Percentiles rank a stretch among this genome's conserved stretches.
These are phyloP conservation scores for Suillus discolor DNA, from an alignment of 768 basidiomycete species.

Conservation along the genomic window DNA sequence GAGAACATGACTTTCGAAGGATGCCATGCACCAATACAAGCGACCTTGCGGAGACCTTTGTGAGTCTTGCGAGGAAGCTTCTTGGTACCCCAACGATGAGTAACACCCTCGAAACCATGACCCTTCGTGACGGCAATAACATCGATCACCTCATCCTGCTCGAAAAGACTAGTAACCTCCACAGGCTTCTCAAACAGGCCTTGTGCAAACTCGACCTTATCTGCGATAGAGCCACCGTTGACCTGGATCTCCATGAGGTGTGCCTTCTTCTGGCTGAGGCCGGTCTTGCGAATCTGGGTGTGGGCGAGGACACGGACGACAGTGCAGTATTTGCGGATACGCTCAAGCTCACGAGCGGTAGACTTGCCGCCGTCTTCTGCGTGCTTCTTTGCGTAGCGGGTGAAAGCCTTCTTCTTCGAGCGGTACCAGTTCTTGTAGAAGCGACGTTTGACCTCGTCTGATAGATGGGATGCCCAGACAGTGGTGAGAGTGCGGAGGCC, in stretches of 20 bases:
- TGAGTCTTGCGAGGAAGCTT: constrained; percentile 98
- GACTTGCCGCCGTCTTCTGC: constrained; percentile 94
- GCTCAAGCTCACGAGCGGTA: constrained; percentile 93
- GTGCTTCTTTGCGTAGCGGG: constrained; percentile 99
- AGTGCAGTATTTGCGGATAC: constrained; percentile 99
- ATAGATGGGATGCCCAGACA: constrained; percentile 97
- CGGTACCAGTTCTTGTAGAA: constrained; percentile 99
- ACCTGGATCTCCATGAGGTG: constrained; percentile 99
- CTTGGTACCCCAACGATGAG: constrained; percentile 99
- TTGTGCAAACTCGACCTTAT: constrained; percentile 97
- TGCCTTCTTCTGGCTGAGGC: constrained; percentile 98
- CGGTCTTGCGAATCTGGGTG: constrained; percentile 98
- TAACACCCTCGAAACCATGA: constrained; percentile 99
- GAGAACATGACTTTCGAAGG: constrained; percentile 99
- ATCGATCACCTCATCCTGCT: constrained; percentile 96
- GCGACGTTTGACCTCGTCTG: constrained; percentile 96
- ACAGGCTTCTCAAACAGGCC: constrained; percentile 96
- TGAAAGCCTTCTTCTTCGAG: constrained; percentile 99
- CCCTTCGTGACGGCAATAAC: constrained; percentile 98
- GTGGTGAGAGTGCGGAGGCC: constrained; percentile 98
- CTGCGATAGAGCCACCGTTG: constrained; percentile 93
- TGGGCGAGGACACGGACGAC: constrained; percentile 99
- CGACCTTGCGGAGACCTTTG: constrained; percentile 99
- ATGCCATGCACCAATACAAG: constrained; percentile 99
- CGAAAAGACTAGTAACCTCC: constrained; percentile 84